Base-by-base conservation (phyloP, 306 rosid genomes). In the barrel medic (Medicago truncatula) region DNA sequence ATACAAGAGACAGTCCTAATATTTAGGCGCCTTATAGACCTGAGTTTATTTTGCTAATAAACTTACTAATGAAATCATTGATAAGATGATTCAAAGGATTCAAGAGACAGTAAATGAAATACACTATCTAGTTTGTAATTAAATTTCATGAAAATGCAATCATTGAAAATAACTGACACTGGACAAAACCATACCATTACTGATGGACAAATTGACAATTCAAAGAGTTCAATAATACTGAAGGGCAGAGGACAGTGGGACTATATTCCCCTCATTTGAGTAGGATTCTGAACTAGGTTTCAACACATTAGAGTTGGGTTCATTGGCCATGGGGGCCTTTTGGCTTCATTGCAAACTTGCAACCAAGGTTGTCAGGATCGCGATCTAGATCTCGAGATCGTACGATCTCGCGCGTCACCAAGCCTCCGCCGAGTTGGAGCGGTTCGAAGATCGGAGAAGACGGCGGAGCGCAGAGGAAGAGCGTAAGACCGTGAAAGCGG, bases 21-120 rank as follows among this genome's bases (percentile, higher is more conserved):
- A 65, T 54, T 43, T 73, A 4, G 54, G 54, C 38, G 46, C 57
- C 56, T 31, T 57, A 46, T 65, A 54, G 70, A 74, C 47, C 59
- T 18, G 21, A 71, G 28, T 44, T 71, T 65, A 71, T 73, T 38
- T 70, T 66, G 62, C 21, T 21, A 31, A 40, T 61, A 72, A 72
- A 53, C 53, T 53, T 31, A 34, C 17, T 6, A 13, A 52, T 12
- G 17, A 61, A 72, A 44, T 23, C 52, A 73, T 54, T 16, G 59
- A 53, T 63, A 16, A 15, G 10, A 50, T 50, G 57, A 50, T 47
- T 4, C 2, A 21, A 49, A 59, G 82, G 47, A 71, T 63, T 39
- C 78, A 41, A 70, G 46, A 39, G 53, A 60, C n/a, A 58, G 28
- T 31, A 8, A 59, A n/a, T 9, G 57, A 17, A 40, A 71, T 57